A percentile compares a stretch with the other conserved stretches of the same genome.
These are phyloP conservation scores for Dichomitus squalens DNA, from an alignment of 1,284 basidiomycete species.

Conservation along the genomic window DNA sequence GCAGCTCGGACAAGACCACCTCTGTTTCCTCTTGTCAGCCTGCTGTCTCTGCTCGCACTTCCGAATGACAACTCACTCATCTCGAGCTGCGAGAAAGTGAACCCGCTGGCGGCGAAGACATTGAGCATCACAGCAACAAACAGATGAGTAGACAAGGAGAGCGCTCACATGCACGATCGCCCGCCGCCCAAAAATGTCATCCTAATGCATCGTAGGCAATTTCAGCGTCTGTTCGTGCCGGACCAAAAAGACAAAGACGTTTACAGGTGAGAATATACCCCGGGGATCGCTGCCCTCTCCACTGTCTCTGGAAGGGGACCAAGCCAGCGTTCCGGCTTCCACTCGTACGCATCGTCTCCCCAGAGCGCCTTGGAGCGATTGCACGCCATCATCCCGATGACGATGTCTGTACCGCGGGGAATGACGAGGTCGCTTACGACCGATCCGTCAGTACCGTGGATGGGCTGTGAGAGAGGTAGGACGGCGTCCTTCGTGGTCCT, in stretches of 20 bases:
- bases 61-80: conserved; percentile 32
- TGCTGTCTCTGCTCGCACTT: too few relatives aligned
- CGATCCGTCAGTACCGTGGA: conserved; percentile 31
- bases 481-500: conserved; percentile 22
- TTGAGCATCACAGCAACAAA: not conserved
- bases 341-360: conserved; percentile 57
- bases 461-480: conserved; percentile 28
- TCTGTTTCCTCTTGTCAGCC: not conserved
- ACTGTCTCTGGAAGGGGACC: conserved; percentile 21
- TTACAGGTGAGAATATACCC: conserved; percentile 28
- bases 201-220: conserved; percentile 14
- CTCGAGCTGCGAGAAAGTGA: conserved; percentile 36
- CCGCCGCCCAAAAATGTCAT: conserved; percentile 38
- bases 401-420: conserved; percentile 47
- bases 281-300: conserved; percentile 22
- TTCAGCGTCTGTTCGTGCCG: not conserved
- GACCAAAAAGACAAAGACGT: not conserved
- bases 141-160: not conserved
- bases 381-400: conserved; percentile 49
- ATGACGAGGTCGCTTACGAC: conserved; percentile 40
- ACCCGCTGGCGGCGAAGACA: conserved; percentile 25
- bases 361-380: conserved; percentile 51
- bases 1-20: conserved; percentile 15
- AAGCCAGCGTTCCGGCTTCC: conserved; percentile 42
- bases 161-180: conserved; percentile 35